phyloP scores from a whole-genome alignment of 345 rosid species.

The Eucalyptus erythrocorys region DNA sequence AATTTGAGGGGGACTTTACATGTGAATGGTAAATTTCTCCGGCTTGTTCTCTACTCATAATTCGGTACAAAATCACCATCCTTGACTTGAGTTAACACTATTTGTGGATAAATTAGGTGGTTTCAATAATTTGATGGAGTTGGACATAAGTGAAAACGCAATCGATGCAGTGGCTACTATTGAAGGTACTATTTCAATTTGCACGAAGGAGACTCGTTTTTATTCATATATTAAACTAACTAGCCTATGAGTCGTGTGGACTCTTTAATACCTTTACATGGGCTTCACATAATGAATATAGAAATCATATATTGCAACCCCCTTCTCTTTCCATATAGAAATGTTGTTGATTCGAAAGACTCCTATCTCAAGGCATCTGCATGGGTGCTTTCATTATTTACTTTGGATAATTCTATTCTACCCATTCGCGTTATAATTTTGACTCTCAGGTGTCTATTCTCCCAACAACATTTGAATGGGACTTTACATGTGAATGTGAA shows the following conservation, averaged over 20 bases:
- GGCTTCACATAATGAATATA: too few relatives aligned
- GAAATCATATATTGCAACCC: too few relatives aligned
- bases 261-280: too few relatives aligned
- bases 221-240: too few relatives aligned
- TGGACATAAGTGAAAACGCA: background rate
- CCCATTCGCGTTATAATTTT: accelerated
- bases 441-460: accelerated
- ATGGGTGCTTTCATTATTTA: background rate
- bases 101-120: background rate
- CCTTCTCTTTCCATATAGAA: too few relatives aligned
- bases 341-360: background rate
- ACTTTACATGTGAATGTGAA: too few relatives aligned
- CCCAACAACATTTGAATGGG: too few relatives aligned
- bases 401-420: too few relatives aligned
- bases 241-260: accelerated
- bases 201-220: accelerated
- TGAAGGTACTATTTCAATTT: accelerated
- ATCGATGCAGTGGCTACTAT: background rate
- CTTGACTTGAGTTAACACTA: background rate
- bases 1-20: background rate
- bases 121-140: background rate
- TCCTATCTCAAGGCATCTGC: background rate
- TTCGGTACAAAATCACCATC: accelerated
- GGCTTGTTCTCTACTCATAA: accelerated
- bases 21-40: too few relatives aligned